A percentile compares a stretch with the other conserved stretches of the same genome.
phyloP scores from a whole-genome alignment of 2,329 filamentous ascomycete genomes.

The Pestalotiopsis sp. region DNA sequence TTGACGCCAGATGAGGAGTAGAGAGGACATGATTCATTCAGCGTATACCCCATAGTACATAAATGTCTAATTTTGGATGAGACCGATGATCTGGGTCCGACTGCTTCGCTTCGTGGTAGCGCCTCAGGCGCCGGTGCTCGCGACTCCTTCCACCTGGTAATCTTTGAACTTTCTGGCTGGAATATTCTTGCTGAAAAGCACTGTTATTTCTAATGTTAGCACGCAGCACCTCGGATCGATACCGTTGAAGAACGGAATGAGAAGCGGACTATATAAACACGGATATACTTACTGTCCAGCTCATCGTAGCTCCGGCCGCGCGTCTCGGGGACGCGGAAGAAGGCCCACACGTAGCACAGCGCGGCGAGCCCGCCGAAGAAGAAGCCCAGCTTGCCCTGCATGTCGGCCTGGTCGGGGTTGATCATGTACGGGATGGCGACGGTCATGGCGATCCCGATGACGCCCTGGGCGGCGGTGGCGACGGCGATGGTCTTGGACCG shows the following conservation, averaged over 20 bases:
- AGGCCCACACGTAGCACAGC: slow-evolving; percentile 39
- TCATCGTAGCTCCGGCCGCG: slow-evolving; percentile 34
- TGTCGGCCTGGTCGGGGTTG: slow-evolving; percentile 42
- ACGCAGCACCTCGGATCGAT: neutral
- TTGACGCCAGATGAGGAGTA: neutral
- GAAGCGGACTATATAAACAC: neutral
- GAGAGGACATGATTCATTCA: neutral
- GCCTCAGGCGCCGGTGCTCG: neutral
- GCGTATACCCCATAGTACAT: neutral
- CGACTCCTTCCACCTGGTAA: slow-evolving; percentile 26
- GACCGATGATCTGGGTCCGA: neutral
- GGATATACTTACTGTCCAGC: slow-evolving; percentile 21
- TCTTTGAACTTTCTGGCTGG: slow-evolving; percentile 33
- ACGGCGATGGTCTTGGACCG: slow-evolving; percentile 48
- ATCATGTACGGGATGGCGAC: slow-evolving; percentile 47
- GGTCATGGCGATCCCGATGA: slow-evolving; percentile 44
- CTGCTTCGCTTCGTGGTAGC: neutral
- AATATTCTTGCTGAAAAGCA: slow-evolving; percentile 28
- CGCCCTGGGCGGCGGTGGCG: slow-evolving; percentile 43
- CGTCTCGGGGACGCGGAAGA: slow-evolving; percentile 35
- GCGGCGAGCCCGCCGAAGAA: slow-evolving; percentile 41
- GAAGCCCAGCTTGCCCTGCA: slow-evolving; percentile 44
- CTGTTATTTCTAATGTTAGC: neutral
- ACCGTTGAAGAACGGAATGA: neutral
- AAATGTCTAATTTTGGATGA: neutral